Evolutionary conservation across 179 eudicot genomes (phyloP), one percentile per base, ranked within the genome.

Genomic region (Sideroxylon spinosum): DNA sequence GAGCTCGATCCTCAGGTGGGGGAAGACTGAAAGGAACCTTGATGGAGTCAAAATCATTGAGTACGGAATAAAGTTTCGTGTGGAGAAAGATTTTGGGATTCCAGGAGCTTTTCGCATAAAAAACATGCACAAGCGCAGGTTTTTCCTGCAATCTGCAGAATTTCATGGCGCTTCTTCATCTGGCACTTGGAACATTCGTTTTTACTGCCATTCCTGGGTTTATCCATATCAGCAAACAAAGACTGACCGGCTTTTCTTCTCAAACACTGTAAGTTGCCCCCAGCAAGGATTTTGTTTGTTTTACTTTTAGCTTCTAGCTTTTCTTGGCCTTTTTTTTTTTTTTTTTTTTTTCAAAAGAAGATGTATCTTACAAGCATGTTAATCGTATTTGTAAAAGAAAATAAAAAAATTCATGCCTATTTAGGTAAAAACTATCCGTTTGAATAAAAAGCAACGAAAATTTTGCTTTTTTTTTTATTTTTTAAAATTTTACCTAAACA

Each of bases 401-500:
- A 84, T 20, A 90, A 89, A 74, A 76, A 86, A 52, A 64, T 87
- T 76, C 82, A 86, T 72, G 90, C 86, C 68, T 89, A 89, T 71
- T n/a, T n/a, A n/a, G n/a, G n/a, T n/a, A n/a, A n/a, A n/a, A n/a
- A n/a, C n/a, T n/a, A n/a, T n/a, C n/a, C n/a, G n/a, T n/a, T n/a
- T n/a, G n/a, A n/a, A n/a, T n/a, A n/a, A n/a, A n/a, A n/a, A n/a
- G n/a, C n/a, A n/a, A n/a, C n/a, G n/a, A n/a, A n/a, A n/a, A n/a
- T n/a, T n/a, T n/a, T n/a, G n/a, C n/a, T n/a, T n/a, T n/a, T n/a
- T n/a, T n/a, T n/a, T n/a, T n/a, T n/a, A n/a, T n/a, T n/a, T n/a
- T n/a, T n/a, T n/a, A n/a, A n/a, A n/a, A n/a, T n/a, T n/a, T n/a
- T n/a, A n/a, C n/a, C n/a, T n/a, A n/a, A n/a, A n/a, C n/a, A n/a